Conservation (phyloP, 139 green algal genomes). For the Chlorella ohadii region DNA sequence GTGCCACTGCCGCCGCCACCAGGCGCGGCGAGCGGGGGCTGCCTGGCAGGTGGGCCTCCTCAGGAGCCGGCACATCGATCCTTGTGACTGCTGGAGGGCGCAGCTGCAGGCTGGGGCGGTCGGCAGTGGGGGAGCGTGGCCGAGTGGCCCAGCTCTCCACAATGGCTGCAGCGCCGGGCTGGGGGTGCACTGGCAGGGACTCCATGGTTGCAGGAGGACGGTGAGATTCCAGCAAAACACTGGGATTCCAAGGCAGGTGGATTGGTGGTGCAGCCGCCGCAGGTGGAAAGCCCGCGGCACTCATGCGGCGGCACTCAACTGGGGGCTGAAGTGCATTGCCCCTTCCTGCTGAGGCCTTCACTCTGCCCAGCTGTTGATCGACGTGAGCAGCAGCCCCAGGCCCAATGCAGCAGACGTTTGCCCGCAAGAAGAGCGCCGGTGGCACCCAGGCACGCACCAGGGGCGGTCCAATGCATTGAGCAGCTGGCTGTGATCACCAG, state of each 20-base stretch:
- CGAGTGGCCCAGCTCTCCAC: neutral
- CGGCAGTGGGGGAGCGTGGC: neutral
- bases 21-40: neutral
- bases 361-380: no score
- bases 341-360: no score
- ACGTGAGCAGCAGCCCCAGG: no score
- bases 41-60: constrained; percentile 2
- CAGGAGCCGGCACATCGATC: no score
- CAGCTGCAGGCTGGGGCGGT: neutral
- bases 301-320: neutral
- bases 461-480: no score
- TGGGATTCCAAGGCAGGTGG: no score
- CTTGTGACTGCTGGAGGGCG: neutral
- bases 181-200: neutral
- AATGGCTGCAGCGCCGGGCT: neutral
- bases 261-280: neutral
- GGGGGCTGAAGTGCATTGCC: neutral
- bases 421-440: no score
- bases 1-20: neutral
- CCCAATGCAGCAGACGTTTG: no score
- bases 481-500: no score
- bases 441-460: no score
- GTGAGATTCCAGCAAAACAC: no score
- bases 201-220: no score
- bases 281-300: neutral